Percentiles rank a stretch among this genome's conserved stretches.
Conservation (phyloP, 2,329 filamentous ascomycete genomes). For the Colletotrichum falcatum region DNA sequence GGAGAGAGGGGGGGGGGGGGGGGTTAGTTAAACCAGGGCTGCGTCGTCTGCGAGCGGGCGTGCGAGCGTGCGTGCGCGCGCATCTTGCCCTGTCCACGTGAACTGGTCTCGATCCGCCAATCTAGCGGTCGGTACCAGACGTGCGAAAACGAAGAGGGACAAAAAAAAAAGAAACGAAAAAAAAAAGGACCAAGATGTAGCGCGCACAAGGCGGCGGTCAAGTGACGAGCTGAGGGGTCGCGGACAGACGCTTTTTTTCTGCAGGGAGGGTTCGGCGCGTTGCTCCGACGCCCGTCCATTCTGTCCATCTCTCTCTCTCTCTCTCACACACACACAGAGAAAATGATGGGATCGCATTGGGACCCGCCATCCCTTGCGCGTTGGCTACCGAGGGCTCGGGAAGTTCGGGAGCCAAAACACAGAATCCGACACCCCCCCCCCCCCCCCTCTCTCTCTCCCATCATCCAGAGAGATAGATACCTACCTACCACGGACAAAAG, state of each 20-base stretch:
- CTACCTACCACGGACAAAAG: too few relatives aligned
- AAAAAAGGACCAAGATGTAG: not conserved
- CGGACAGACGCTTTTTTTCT: not conserved
- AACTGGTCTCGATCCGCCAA: not conserved
- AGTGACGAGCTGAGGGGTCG: slow-evolving; percentile 1
- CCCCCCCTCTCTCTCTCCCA: too few relatives aligned
- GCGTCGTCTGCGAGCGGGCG: too few relatives aligned
- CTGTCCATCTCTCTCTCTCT: not conserved
- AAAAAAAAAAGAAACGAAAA: not conserved
- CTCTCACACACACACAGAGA: too few relatives aligned
- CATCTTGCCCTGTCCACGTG: not conserved
- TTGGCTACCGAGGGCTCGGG: not conserved
- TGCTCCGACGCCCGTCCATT: slow-evolving; percentile 2
- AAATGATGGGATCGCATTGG: not conserved
- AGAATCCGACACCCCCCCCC: not conserved
- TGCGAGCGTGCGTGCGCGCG: too few relatives aligned
- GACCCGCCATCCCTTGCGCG: not conserved
- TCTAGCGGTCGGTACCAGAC: slow-evolving; percentile 11
- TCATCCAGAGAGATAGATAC: too few relatives aligned
- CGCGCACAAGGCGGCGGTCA: not conserved
- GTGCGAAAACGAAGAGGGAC: too few relatives aligned
- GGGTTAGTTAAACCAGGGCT: not conserved
- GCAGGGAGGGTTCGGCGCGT: not conserved
- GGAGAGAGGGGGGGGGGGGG: too few relatives aligned
- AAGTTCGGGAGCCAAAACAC: not conserved